Evolutionary conservation across 139 green algal genomes (phyloP), one percentile per base, ranked within the genome.

Genomic region (Zygnema cylindricum): DNA sequence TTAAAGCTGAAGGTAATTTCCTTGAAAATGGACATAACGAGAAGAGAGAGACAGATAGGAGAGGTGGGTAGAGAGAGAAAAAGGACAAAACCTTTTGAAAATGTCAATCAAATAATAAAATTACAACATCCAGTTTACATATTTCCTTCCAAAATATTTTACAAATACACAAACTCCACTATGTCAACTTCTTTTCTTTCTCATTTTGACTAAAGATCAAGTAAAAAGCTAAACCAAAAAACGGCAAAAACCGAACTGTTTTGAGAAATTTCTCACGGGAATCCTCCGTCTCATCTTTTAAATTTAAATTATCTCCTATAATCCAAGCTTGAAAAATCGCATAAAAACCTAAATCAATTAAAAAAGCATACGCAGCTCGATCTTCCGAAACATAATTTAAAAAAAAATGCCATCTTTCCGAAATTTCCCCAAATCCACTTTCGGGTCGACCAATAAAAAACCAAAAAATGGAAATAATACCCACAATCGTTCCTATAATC

Each of bases 301-400:
- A 0, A 38, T 2, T n/a, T 43, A 54, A 22, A 41, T 79, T 38
- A 23, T 84, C 84, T 0, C 0, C 2, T 0, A 90, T 81, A 16
- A 90, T 21, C 86, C 86, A 90, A 7, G 76, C 77, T 69, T 90
- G 86, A 76, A 87, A 90, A 3, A 87, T 32, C 16, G 42, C 36
- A 36, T 90, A 90, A 38, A 90, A 43, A 16, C 77, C 32, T 43
- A 90, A 1, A 43, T 90, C 86, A 33, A 35, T 86, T n/a, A 87
- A 23, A 40, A 90, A 90, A 0, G 86, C 86, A 3, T 90, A 90
- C 33, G 76, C 77, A 7, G 86, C 41, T 7, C 86, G 76, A 69
- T 90, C 42, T 69, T 42, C 69, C 36, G 2, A 39, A 11, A 90
- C 23, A n/a, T 76, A 71, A 33, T 86, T 43, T 0, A 86, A 7